Percentiles rank a stretch among this genome's conserved stretches.
phyloP scores from a whole-genome alignment of 371 early-diverging fungal species.

The Actinomortierella ambigua region DNA sequence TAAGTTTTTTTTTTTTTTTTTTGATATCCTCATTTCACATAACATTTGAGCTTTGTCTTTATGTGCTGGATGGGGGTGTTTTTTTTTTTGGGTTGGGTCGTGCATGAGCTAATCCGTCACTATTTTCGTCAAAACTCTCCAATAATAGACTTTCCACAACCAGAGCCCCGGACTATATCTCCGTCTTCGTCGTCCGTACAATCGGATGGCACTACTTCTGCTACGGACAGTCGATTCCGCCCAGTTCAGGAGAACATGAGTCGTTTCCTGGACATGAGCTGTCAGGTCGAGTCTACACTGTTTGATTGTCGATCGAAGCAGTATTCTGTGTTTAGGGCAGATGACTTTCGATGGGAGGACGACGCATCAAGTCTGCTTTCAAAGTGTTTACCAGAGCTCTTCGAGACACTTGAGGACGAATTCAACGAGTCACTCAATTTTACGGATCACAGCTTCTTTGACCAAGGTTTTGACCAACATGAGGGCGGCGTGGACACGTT shows the following conservation, averaged over 20 bases:
- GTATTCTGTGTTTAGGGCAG: conserved; percentile 58
- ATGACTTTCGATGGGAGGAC: conserved; percentile 73
- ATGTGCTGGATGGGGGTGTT: too few relatives aligned
- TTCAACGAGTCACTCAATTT: conserved; percentile 64
- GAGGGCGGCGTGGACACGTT: conserved; percentile 63
- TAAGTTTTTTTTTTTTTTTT: conserved; percentile 10
- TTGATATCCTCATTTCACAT: too few relatives aligned
- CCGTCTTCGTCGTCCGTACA: too few relatives aligned
- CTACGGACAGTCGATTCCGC: conserved; percentile 8
- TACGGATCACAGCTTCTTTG: conserved; percentile 56
- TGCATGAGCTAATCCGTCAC: too few relatives aligned
- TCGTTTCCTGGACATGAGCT: conserved; percentile 52
- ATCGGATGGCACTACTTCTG: neutral
- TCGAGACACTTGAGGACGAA: conserved; percentile 64
- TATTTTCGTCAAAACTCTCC: too few relatives aligned
- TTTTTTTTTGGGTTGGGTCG: too few relatives aligned
- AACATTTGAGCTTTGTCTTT: too few relatives aligned
- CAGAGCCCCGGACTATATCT: too few relatives aligned
- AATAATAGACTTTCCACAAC: too few relatives aligned
- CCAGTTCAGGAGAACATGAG: conserved; percentile 58
- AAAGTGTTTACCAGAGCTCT: conserved; percentile 63
- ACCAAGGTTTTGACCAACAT: conserved; percentile 26
- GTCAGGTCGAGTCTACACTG: conserved; percentile 39
- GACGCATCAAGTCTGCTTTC: conserved; percentile 66
- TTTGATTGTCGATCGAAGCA: conserved; percentile 50